Conservation (phyloP, 108 stramenopile species). For the Phaeodactylum tricornutum region DNA sequence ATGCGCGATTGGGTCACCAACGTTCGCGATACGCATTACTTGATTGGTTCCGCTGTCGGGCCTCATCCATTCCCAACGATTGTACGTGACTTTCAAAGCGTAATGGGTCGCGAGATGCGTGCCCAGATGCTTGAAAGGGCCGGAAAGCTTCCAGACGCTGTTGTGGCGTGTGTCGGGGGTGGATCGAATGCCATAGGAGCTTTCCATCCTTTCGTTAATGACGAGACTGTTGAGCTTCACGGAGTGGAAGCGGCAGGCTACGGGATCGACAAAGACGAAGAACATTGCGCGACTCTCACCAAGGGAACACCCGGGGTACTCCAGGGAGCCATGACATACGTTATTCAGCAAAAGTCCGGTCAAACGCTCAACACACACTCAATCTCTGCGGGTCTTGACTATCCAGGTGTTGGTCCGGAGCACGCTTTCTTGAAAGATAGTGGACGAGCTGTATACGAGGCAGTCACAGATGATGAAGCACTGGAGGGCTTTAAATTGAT, state of each 20-base stretch:
- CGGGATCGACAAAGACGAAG: constrained; percentile 64
- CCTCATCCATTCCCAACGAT: constrained; percentile 97
- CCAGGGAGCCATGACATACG: constrained; percentile 88
- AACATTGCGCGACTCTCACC: constrained; percentile 84
- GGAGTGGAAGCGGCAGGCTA: constrained; percentile 92
- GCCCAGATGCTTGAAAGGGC: constrained; percentile 78
- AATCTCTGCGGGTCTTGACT: constrained; percentile 92
- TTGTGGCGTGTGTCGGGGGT: constrained; percentile 93
- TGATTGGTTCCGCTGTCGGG: constrained; percentile 93
- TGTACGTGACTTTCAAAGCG: constrained; percentile 88
- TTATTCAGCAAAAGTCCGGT: constrained; percentile 75
- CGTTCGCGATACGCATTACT: constrained; percentile 86
- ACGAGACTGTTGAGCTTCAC: constrained; percentile 67
- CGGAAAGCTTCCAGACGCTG: constrained; percentile 86
- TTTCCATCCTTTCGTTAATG: constrained; percentile 84
- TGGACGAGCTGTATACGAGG: constrained; percentile 76
- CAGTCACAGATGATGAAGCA: constrained; percentile 88
- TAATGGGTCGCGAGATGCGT: constrained; percentile 81
- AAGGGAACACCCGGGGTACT: constrained; percentile 90
- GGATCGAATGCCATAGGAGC: constrained; percentile 94
- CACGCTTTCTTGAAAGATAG: constrained; percentile 88
- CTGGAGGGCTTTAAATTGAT: constrained; percentile 85
- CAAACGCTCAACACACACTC: constrained; percentile 88
- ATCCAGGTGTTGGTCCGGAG: constrained; percentile 95
- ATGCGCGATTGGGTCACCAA: constrained; percentile 98